Conservation (phyloP, 495 filamentous ascomycete genomes). For the Peziza echinospora region DNA sequence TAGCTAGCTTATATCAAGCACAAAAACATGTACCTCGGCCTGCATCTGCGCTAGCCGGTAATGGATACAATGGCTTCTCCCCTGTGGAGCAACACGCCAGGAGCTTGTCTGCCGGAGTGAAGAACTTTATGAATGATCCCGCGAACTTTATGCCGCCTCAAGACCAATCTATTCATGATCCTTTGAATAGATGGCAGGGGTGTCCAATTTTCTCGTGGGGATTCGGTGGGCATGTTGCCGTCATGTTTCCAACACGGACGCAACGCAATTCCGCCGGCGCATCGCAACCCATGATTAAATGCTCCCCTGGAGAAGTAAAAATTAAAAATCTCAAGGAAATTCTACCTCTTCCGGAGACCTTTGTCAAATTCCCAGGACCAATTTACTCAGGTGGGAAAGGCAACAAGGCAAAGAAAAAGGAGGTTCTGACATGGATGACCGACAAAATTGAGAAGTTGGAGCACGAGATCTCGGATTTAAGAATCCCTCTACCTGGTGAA, state of each 20-base stretch:
- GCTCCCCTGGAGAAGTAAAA: conserved; percentile 68
- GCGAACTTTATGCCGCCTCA: conserved; percentile 33
- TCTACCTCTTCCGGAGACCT: conserved; percentile 41
- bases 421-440: conserved; percentile 60
- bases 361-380: conserved; percentile 74
- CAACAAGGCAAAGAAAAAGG: conserved; percentile 81
- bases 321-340: conserved; percentile 46
- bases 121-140: conserved; percentile 22
- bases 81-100: conserved; percentile 27
- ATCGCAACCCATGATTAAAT: conserved; percentile 51
- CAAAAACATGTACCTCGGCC: background rate
- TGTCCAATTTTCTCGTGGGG: conserved; percentile 72
- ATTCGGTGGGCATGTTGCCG: conserved; percentile 59
- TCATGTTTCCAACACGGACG: conserved; percentile 71
- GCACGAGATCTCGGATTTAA: conserved; percentile 27
- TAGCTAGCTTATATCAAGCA: background rate
- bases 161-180: conserved; percentile 62
- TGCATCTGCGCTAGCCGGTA: conserved; percentile 6
- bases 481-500: conserved; percentile 24
- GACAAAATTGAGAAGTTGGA: conserved; percentile 52
- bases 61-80: conserved; percentile 5
- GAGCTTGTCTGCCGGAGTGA: conserved; percentile 23
- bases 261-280: conserved; percentile 64
- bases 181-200: conserved; percentile 73
- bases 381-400: conserved; percentile 32